Percentiles rank a stretch among this genome's conserved stretches.
These are phyloP conservation scores for Nitzschia inconspicua DNA, from an alignment of 108 stramenopile species.

Conservation along the genomic window DNA sequence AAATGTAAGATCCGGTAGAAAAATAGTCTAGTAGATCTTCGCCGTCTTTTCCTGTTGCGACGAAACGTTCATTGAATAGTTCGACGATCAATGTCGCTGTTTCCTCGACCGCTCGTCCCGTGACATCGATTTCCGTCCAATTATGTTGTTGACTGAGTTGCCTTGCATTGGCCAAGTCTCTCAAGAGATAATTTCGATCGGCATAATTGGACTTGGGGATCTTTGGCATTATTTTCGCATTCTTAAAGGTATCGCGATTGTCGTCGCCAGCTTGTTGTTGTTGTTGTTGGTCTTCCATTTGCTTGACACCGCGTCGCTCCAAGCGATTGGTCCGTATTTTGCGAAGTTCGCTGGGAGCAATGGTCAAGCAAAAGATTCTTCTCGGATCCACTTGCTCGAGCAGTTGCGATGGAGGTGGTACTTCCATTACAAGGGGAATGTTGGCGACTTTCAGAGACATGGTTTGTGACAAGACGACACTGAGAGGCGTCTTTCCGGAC, in stretches of 20 bases:
- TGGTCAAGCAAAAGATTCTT: slow-evolving; percentile 39
- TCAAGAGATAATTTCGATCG: slow-evolving; percentile 36
- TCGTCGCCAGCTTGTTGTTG: background rate
- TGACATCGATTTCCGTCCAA: slow-evolving; percentile 49
- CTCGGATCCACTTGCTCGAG: slow-evolving; percentile 29
- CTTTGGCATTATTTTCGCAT: background rate
- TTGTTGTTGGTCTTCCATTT: slow-evolving; percentile 6
- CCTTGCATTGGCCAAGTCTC: slow-evolving; percentile 28
- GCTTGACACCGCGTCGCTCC: slow-evolving; percentile 11
- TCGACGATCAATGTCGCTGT: slow-evolving; percentile 36
- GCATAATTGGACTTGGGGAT: slow-evolving; percentile 31
- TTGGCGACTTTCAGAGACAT: slow-evolving; percentile 48
- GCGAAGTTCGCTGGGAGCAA: slow-evolving; percentile 27
- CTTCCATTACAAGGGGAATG: slow-evolving; percentile 45
- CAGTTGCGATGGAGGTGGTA: slow-evolving; percentile 38
- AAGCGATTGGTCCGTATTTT: slow-evolving; percentile 37
- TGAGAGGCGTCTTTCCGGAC: slow-evolving; percentile 44
- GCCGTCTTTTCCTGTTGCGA: too few relatives aligned
- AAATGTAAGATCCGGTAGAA: too few relatives aligned
- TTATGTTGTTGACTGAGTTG: slow-evolving; percentile 21
- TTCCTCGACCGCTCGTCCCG: slow-evolving; percentile 48
- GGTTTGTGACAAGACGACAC: slow-evolving; percentile 39
- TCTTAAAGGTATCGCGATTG: too few relatives aligned
- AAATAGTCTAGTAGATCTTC: too few relatives aligned
- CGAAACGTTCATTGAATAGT: slow-evolving; percentile 32